Conservation (phyloP, 2,329 filamentous ascomycete species). For the Trichoderma sp. region DNA sequence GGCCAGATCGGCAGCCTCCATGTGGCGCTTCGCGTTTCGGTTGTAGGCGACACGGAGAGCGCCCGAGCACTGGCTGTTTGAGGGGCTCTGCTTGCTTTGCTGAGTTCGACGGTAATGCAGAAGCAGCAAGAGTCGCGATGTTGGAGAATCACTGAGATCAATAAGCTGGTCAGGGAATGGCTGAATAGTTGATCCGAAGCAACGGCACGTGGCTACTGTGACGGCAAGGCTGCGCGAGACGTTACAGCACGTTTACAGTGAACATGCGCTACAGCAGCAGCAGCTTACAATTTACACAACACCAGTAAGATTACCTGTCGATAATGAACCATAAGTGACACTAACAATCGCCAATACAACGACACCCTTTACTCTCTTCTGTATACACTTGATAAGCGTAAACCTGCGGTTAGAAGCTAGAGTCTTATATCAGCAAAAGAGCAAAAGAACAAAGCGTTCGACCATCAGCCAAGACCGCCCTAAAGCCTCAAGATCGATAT, state of each 20-base stretch:
- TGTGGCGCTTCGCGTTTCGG: constrained; percentile 28
- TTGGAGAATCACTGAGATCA: not conserved
- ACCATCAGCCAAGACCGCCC: not conserved
- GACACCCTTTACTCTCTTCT: not conserved
- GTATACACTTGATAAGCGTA: not conserved
- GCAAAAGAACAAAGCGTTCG: not conserved
- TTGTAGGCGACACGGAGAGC: constrained; percentile 23
- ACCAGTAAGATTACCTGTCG: too few species aligned
- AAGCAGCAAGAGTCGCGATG: not conserved
- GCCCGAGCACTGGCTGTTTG: constrained; percentile 27
- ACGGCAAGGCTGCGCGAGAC: not conserved
- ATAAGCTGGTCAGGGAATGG: not conserved
- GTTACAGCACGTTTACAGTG: not conserved
- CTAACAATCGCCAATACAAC: not conserved
- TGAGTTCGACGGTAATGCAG: not conserved
- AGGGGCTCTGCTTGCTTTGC: constrained; percentile 8
- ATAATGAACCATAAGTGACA: not conserved
- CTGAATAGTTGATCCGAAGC: constrained; percentile 1
- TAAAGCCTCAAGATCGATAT: not conserved
- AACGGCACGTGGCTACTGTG: constrained; percentile 1
- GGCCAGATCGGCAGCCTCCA: constrained; percentile 14
- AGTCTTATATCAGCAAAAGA: not conserved
- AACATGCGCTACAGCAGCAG: not conserved
- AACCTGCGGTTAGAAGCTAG: not conserved
- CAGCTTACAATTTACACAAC: not conserved